Conservation (phyloP, 225 moss, liverwort and hornwort genomes). For the Rhytidiadelphus loreus region DNA sequence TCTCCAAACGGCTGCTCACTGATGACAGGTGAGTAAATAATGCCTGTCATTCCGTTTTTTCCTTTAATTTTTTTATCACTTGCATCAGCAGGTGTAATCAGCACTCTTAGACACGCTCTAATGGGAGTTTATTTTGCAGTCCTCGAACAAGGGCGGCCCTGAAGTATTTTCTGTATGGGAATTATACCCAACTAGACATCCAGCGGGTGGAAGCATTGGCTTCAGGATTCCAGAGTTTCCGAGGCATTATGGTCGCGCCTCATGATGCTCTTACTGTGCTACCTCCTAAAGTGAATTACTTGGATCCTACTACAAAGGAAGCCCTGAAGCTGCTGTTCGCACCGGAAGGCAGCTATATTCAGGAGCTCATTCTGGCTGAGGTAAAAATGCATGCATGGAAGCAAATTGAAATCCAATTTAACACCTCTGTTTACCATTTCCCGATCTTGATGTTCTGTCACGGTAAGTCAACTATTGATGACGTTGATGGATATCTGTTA, state of each 20-base stretch:
- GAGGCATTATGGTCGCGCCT: slow-evolving; percentile 59
- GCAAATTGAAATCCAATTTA: neutral
- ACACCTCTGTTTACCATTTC: neutral
- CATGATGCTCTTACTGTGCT: slow-evolving; percentile 8
- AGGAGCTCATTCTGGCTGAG: slow-evolving; percentile 80
- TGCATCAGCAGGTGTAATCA: neutral
- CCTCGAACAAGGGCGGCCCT: slow-evolving; percentile 74
- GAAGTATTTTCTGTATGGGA: slow-evolving; percentile 80
- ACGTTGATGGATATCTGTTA: neutral
- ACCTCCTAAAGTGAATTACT: slow-evolving; percentile 18
- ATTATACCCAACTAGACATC: slow-evolving; percentile 54
- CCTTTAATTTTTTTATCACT: neutral
- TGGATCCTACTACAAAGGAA: slow-evolving; percentile 73
- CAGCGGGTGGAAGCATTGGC: slow-evolving; percentile 70
- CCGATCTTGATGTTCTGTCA: neutral
- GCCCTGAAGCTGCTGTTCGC: slow-evolving; percentile 72
- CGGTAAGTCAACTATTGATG: neutral
- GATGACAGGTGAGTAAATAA: slow-evolving; percentile 63
- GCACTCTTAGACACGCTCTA: neutral
- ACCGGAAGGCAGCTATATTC: slow-evolving; percentile 79
- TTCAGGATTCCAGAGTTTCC: slow-evolving; percentile 74
- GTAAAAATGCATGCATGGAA: slow-evolving; percentile 10
- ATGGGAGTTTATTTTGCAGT: slow-evolving; percentile 30
- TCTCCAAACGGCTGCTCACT: slow-evolving; percentile 85
- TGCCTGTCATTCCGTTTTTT: neutral